Conservation (phyloP, 345 rosid genomes). For the Triadica sebifera region DNA sequence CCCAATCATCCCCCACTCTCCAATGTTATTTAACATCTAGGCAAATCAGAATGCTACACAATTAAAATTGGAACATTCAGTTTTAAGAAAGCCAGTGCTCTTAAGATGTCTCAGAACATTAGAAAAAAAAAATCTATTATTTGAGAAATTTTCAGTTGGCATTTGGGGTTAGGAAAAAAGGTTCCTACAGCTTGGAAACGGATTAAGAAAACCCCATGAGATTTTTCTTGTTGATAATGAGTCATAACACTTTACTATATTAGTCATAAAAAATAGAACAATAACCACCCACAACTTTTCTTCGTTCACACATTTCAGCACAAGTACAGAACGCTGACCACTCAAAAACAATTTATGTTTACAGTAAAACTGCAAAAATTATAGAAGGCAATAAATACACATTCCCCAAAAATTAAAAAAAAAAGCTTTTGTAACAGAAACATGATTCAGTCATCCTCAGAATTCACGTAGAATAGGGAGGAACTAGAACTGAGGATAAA, state of each 20-base stretch:
- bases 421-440: background rate
- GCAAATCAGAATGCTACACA: background rate
- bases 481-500: background rate
- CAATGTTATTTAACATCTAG: background rate
- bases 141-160: background rate
- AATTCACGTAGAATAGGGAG: background rate
- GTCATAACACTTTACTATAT: background rate
- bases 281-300: background rate
- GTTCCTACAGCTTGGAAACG: background rate
- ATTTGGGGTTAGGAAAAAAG: background rate
- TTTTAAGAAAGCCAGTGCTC: background rate
- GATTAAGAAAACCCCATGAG: background rate
- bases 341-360: background rate
- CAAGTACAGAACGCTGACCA: background rate
- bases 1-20: background rate
- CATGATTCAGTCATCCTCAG: background rate
- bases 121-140: background rate
- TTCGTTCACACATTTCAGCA: background rate
- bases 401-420: background rate
- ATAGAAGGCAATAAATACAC: background rate
- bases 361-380: background rate
- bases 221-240: background rate
- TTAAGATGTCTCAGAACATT: background rate
- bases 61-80: no score
- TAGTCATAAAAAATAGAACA: background rate